Evolutionary conservation across 345 rosid species (phyloP).

Genomic region (Psidium guajava): DNA sequence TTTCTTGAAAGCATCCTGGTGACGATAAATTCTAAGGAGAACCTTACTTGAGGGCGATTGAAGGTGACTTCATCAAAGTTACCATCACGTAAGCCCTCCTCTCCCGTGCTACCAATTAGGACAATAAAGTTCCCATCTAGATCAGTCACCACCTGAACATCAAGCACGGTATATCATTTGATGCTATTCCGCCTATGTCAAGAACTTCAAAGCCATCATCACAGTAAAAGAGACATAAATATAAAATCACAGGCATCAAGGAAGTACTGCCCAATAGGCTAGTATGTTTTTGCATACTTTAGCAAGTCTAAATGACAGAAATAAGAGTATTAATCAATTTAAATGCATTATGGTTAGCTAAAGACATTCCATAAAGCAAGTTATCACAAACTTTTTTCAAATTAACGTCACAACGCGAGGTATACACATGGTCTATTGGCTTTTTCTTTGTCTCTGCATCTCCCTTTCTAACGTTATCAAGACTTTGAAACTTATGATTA

Average conservation of each 20-base stretch:
- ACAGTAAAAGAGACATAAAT: background rate
- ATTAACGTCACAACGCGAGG: background rate
- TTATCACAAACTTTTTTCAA: background rate
- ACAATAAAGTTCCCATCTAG: slow-evolving; percentile 73
- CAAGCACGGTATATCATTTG: background rate
- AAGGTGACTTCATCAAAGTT: slow-evolving; percentile 75
- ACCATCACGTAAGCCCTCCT: slow-evolving; percentile 80
- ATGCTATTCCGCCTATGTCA: background rate
- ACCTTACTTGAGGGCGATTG: slow-evolving; percentile 73
- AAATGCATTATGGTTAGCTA: background rate
- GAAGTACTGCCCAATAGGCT: background rate
- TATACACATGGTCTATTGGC: background rate
- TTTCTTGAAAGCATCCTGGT: background rate
- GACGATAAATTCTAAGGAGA: background rate
- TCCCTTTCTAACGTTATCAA: background rate
- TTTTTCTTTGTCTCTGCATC: background rate
- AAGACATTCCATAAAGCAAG: background rate
- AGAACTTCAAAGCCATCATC: background rate
- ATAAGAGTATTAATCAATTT: background rate
- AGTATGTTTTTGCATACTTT: background rate
- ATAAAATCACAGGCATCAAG: background rate
- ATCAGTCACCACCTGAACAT: slow-evolving; percentile 72
- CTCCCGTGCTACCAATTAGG: slow-evolving; percentile 81
- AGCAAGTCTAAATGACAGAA: background rate
- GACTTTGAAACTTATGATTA: background rate